Base-by-base conservation (phyloP, 139 green algal genomes). In the Mychonastes homosphaera region DNA sequence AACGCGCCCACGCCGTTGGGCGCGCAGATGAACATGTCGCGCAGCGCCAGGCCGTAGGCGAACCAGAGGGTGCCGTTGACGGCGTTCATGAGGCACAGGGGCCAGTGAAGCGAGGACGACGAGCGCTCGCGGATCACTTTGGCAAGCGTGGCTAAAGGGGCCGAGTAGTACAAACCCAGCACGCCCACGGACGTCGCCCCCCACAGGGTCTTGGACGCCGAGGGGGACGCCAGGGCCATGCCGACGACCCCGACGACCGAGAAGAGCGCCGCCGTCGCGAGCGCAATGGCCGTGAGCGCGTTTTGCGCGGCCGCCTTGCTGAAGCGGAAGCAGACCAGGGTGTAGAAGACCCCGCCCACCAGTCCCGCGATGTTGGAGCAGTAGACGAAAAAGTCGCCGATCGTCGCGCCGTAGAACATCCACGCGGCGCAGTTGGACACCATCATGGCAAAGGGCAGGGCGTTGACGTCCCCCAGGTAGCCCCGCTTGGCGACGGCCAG, bases 51-150 rank as follows among this genome's bases (percentile, higher is more conserved):
- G 29, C 60, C 60, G 33, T 69, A 69, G 18, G 53, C 52, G 13
- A 62, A 56, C 62, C 62, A 69, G 1, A 69, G 62, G 4, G 38
- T 49, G 21, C 62, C 62, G 38, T 69, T 69, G 62, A 69, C 27
- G 21, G 57, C 28, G 33, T 69, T 69, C 53, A 62, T 62, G 23
- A 48, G 4, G 43, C 53, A 67, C 49, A 67, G 28, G 38, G 60
- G 60, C 60, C 60, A 67, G 30, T 67, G 38, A 23, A 67, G 30
- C 21, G 34, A 53, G n/a, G 49, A 44, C 12, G 27, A 48, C 35
- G 48, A 34, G 24, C 34, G 21, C 35, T 56, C 28, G 8, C 30
- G 12, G 21, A 69, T 10, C 8, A 69, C 62, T n/a, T 56, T 62
- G 2, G 18, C 24, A 5, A 69, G 43, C 0, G 62, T 52, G 27